Evolutionary conservation across 2,329 filamentous ascomycete genomes (phyloP), one percentile per base, ranked within the genome.

Genomic region (Drechslerella dactyloides): DNA sequence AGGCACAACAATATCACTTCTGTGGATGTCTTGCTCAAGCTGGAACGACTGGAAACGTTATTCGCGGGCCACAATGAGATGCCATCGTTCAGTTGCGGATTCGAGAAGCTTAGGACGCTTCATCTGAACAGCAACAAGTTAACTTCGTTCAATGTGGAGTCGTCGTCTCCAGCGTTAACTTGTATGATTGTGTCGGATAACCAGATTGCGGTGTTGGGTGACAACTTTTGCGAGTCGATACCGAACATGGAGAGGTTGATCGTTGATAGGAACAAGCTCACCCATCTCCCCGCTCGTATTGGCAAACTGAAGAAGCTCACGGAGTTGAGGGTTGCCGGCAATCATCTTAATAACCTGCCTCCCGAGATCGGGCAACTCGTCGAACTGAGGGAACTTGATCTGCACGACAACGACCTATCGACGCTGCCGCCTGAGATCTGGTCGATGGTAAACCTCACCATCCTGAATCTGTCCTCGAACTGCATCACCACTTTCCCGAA

Each of bases 111-210:
- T 21, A 87, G 92, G 64, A 88, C 90, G 42, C 83, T 99, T 62
- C 91, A 93, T 77, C 83, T 99, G 74, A 96, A 99, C 78, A 93
- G 94, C 73, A 97, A 96, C 78, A 94, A 94, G 0, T 87, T 99
- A 73, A 97, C 94, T 15, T 91, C 92, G 73, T 99, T 99, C 75
- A 91, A 96, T 76, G 86, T 99, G 46, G 86, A 85, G 53, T 84
- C 85, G 35, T 85, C 89, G 1, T 87, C 96, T 15, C 90, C 91
- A 15, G 93, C 91, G 0, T 81, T 99, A 33, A 93, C 91, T 74
- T 87, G 89, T 17, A 84, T 99, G 57, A 97, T 96, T 77, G 83
- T 99, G 62, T 94, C 93, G 5, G 93, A 92, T 60, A 92, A 90
- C 4, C 96, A 97, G 79, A 83, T 99, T 48, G 90, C 93, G 1